A percentile compares a stretch with the other conserved stretches of the same genome.
Conservation (phyloP, 805 yeast species). For the Cyberlindnera maclurae region DNA sequence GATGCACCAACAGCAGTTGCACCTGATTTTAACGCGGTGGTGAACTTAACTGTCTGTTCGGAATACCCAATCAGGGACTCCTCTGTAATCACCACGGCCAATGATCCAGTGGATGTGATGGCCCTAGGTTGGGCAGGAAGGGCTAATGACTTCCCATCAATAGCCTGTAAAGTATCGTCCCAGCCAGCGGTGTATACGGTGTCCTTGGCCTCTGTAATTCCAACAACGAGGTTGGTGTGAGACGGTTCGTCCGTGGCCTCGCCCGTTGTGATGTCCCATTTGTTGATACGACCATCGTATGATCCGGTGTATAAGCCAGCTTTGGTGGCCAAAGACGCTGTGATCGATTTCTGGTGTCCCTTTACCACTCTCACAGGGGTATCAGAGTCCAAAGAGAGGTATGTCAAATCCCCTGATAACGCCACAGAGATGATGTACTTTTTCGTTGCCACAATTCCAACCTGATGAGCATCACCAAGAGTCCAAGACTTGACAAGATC, state of each 20-base stretch:
- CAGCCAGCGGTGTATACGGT: conserved; percentile 62
- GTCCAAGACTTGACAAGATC: conserved; percentile 44
- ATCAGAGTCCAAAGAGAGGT: conserved; percentile 37
- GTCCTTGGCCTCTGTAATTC: conserved; percentile 29
- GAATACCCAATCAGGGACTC: conserved; percentile 29
- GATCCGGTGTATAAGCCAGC: conserved; percentile 53
- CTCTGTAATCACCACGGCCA: conserved; percentile 33
- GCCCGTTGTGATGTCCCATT: conserved; percentile 44
- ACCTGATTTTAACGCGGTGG: conserved; percentile 28
- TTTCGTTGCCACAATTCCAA: conserved; percentile 71
- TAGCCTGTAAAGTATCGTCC: conserved; percentile 68
- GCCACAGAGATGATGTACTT: conserved; percentile 58
- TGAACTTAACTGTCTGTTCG: conserved; percentile 25
- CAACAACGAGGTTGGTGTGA: conserved; percentile 65
- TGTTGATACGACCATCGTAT: conserved; percentile 67
- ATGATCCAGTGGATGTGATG: conserved; percentile 30
- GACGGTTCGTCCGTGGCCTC: conserved; percentile 31
- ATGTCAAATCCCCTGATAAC: conserved; percentile 62
- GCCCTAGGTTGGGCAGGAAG: conserved; percentile 46
- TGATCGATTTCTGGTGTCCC: conserved; percentile 83
- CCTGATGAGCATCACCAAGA: conserved; percentile 51
- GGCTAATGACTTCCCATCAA: conserved; percentile 25
- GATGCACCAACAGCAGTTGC: conserved; percentile 43
- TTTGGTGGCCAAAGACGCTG: conserved; percentile 39
- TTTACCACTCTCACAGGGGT: conserved; percentile 31